Conservation (phyloP, 2,329 filamentous ascomycete species). For the Sphaerulina populicola region DNA sequence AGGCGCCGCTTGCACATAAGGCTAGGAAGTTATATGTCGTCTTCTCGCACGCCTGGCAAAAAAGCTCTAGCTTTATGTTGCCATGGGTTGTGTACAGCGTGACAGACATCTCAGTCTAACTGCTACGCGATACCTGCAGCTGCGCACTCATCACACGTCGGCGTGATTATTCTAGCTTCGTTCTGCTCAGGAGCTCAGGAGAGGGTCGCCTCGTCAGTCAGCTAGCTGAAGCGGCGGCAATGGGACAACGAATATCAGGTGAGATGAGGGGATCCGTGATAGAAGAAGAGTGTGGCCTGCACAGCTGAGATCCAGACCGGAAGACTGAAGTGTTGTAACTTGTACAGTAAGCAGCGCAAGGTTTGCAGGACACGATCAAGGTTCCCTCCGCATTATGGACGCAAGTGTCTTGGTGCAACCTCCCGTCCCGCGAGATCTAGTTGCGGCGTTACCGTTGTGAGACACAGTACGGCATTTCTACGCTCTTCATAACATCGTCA, state of each 20-base stretch:
- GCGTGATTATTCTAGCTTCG: slow-evolving; percentile 2
- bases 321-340: slow-evolving; percentile 2
- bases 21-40: slow-evolving; percentile 86
- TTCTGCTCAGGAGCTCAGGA: not conserved
- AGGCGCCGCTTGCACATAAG: slow-evolving; percentile 71
- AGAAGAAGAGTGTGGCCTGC: slow-evolving; percentile 1
- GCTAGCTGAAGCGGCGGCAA: not conserved
- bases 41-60: slow-evolving; percentile 89
- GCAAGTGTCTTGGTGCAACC: slow-evolving; percentile 3
- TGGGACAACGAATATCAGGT: slow-evolving; percentile 4
- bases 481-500: slow-evolving; percentile 1
- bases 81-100: slow-evolving; percentile 78
- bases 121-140: slow-evolving; percentile 3
- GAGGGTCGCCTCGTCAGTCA: not conserved
- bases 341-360: slow-evolving; percentile 7
- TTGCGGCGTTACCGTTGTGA: slow-evolving; percentile 1
- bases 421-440: not conserved
- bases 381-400: slow-evolving; percentile 1
- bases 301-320: slow-evolving; percentile 5
- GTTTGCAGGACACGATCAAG: not conserved
- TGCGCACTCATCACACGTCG: slow-evolving; percentile 4
- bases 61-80: slow-evolving; percentile 89
- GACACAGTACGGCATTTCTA: not conserved
- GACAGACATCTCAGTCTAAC: slow-evolving; percentile 38
- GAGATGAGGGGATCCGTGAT: slow-evolving; percentile 9